Percentiles rank a stretch among this genome's conserved stretches.
Evolutionary conservation across 106 monocot genomes (phyloP).

Genomic region (Gastrodia elata): DNA sequence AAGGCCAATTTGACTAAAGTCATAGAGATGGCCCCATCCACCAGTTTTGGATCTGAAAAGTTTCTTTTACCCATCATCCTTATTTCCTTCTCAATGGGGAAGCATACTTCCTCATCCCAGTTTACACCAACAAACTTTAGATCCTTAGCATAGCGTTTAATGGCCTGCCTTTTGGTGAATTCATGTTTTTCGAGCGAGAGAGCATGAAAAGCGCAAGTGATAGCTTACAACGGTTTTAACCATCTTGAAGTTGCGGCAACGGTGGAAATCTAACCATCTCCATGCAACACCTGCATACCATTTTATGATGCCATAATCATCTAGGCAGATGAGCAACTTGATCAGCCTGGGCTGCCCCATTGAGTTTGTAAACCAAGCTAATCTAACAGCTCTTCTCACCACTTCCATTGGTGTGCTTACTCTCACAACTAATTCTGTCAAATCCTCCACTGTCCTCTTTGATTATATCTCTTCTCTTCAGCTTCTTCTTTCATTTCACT

Average conservation of each 20-base stretch:
- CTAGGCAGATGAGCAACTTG: slow-evolving; percentile 72
- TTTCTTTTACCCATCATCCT: slow-evolving; percentile 80
- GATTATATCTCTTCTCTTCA: slow-evolving; percentile 61
- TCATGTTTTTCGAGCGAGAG: slow-evolving; percentile 92
- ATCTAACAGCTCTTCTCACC: slow-evolving; percentile 64
- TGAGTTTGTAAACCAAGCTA: slow-evolving; percentile 76
- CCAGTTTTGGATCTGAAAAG: slow-evolving; percentile 73
- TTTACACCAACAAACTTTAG: slow-evolving; percentile 41
- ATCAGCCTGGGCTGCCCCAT: slow-evolving; percentile 92
- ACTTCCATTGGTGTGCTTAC: slow-evolving; percentile 75
- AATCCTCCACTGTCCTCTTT: slow-evolving; percentile 76
- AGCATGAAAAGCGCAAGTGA: slow-evolving; percentile 91
- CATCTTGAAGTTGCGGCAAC: slow-evolving; percentile 77
- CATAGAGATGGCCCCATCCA: slow-evolving; percentile 74
- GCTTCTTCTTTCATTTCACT: slow-evolving; percentile 33
- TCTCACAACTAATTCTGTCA: slow-evolving; percentile 64
- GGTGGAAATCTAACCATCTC: slow-evolving; percentile 88
- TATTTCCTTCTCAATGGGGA: slow-evolving; percentile 83
- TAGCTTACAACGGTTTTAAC: slow-evolving; percentile 84
- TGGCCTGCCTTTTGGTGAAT: slow-evolving; percentile 62
- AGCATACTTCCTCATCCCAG: slow-evolving; percentile 39
- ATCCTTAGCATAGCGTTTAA: slow-evolving; percentile 82
- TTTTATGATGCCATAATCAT: slow-evolving; percentile 81
- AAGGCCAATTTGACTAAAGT: slow-evolving; percentile 62
- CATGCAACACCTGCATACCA: slow-evolving; percentile 92